These are phyloP conservation scores for Fusarium transvaalense DNA, from an alignment of 2,329 filamentous ascomycete species.

Conservation along the genomic window DNA sequence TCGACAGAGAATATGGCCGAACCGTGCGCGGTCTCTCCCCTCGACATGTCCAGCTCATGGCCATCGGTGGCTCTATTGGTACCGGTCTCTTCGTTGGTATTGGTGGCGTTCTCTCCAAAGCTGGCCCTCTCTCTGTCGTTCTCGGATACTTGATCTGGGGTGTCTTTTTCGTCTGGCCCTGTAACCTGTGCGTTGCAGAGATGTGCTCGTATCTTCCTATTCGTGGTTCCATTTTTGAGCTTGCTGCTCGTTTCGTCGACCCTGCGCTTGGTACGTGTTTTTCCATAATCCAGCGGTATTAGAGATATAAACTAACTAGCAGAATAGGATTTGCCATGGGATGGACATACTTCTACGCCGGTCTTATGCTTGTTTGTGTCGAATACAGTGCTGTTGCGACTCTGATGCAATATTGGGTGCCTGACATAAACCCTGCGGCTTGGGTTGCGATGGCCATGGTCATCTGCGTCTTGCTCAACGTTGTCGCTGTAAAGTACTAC, in stretches of 20 bases:
- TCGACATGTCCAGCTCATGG: conserved; percentile 64
- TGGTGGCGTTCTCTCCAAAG: conserved; percentile 57
- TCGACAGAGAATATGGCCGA: conserved; percentile 50
- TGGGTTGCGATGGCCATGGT: conserved; percentile 64
- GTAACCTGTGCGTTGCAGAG: conserved; percentile 64
- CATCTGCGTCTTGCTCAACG: conserved; percentile 61
- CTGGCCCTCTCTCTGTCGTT: conserved; percentile 59
- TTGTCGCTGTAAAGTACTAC: conserved; percentile 60
- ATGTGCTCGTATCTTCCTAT: conserved; percentile 69
- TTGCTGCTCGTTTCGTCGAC: conserved; percentile 67
- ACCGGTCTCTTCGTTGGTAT: conserved; percentile 62
- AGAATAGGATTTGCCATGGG: conserved; percentile 62
- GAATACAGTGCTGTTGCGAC: conserved; percentile 61
- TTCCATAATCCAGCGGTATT: not conserved
- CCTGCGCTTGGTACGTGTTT: conserved; percentile 60
- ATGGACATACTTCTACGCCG: conserved; percentile 64
- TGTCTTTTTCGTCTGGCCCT: conserved; percentile 59
- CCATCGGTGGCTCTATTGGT: conserved; percentile 62
- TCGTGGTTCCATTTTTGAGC: conserved; percentile 66
- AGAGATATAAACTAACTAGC: not conserved
- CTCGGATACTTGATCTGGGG: conserved; percentile 61
- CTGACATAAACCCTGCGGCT: conserved; percentile 59
- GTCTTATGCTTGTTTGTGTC: conserved; percentile 60
- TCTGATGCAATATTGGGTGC: conserved; percentile 60
- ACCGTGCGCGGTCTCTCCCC: conserved; percentile 53